A percentile compares a stretch with the other conserved stretches of the same genome.
These are phyloP conservation scores for Fistulinella staudtii DNA, from an alignment of 1,284 basidiomycete genomes.

Conservation along the genomic window DNA sequence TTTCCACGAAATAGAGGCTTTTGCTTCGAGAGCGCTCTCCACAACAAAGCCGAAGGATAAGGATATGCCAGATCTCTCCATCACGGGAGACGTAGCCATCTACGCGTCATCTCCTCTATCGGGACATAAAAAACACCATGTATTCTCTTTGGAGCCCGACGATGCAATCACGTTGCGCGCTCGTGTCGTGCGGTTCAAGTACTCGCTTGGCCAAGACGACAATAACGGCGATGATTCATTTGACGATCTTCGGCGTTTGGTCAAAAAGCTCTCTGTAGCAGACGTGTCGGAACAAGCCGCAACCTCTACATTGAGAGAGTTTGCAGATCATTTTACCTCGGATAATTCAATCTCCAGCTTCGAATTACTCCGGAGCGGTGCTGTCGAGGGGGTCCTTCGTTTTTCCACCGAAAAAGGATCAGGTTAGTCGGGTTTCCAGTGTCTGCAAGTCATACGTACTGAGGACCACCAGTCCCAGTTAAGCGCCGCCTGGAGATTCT, in stretches of 20 bases:
- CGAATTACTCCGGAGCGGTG: slow-evolving; percentile 90
- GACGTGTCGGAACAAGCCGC: slow-evolving; percentile 63
- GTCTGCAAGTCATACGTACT: slow-evolving; percentile 9
- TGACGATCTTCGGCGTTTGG: slow-evolving; percentile 59
- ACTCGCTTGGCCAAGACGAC: slow-evolving; percentile 58
- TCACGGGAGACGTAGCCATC: slow-evolving; percentile 35
- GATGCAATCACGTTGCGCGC: slow-evolving; percentile 89
- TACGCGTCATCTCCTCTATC: slow-evolving; percentile 44
- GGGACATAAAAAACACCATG: slow-evolving; percentile 63
- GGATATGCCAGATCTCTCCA: slow-evolving; percentile 39
- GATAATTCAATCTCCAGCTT: slow-evolving; percentile 89
- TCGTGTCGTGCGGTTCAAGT: slow-evolving; percentile 80
- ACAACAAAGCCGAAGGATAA: slow-evolving; percentile 54
- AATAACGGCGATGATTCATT: slow-evolving; percentile 66
- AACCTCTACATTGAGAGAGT: slow-evolving; percentile 60
- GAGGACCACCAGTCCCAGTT: slow-evolving; percentile 45
- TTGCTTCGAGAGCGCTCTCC: slow-evolving; percentile 61
- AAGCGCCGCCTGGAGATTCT: slow-evolving; percentile 67
- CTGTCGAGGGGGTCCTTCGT: slow-evolving; percentile 83
- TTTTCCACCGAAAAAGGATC: slow-evolving; percentile 69
- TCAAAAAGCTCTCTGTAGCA: slow-evolving; percentile 54
- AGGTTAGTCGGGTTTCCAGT: slow-evolving; percentile 18
- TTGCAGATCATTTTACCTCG: slow-evolving; percentile 80
- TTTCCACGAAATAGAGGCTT: slow-evolving; percentile 82
- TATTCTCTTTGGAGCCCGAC: slow-evolving; percentile 71